Percentiles rank a stretch among this genome's conserved stretches.
Evolutionary conservation across 805 yeast species (phyloP).

Genomic region (Candida loeiensis): DNA sequence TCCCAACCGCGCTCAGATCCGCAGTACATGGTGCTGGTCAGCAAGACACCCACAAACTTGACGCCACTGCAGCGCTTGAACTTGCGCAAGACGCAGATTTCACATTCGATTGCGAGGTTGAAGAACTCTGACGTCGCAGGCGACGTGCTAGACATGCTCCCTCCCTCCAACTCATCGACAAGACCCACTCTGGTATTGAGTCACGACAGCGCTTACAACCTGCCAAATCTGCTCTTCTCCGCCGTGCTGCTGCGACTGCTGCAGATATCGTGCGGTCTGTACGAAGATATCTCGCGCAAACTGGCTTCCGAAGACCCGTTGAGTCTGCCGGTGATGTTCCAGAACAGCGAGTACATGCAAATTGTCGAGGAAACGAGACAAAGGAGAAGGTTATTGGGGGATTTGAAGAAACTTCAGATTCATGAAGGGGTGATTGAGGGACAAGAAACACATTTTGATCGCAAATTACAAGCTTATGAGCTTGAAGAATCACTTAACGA

Average conservation of each 20-base stretch:
- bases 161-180: conserved; percentile 27
- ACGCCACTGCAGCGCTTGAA: conserved; percentile 31
- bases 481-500: too few relatives aligned
- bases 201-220: conserved; percentile 16
- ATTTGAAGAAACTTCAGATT: conserved; percentile 14
- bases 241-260: conserved; percentile 10
- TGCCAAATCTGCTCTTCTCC: conserved; percentile 4
- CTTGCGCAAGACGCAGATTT: conserved; percentile 24
- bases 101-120: conserved; percentile 20
- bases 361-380: conserved; percentile 25
- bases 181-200: conserved; percentile 47
- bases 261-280: conserved; percentile 7
- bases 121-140: conserved; percentile 11
- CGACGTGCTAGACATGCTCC: conserved; percentile 2
- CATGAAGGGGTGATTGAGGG: not conserved
- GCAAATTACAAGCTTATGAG: not conserved
- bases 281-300: conserved; percentile 10
- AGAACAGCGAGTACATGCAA: conserved; percentile 23
- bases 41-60: conserved; percentile 23
- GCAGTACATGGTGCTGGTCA: conserved; percentile 19
- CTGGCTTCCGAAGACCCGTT: conserved; percentile 8
- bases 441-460: not conserved
- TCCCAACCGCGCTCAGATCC: conserved; percentile 1
- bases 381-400: conserved; percentile 17
- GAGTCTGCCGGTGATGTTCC: conserved; percentile 20